A percentile compares a stretch with the other conserved stretches of the same genome.
phyloP scores from a whole-genome alignment of 257 asterid species.

The Scutellaria galericulata region DNA sequence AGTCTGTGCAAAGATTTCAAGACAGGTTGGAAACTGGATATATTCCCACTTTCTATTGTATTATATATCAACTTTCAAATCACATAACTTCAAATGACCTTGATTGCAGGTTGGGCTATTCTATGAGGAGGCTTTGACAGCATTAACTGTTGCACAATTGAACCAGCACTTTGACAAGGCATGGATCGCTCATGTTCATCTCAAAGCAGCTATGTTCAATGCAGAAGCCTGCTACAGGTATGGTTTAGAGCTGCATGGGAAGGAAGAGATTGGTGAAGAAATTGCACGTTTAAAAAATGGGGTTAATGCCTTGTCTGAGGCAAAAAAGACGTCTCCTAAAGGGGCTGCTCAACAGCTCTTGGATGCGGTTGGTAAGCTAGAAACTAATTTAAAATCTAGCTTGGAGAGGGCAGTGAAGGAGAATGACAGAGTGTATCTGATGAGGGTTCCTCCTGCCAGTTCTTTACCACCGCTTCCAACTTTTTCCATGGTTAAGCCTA shows the following conservation, averaged over 20 bases:
- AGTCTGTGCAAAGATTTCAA: constrained; percentile 87
- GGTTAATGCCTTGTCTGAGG: constrained; percentile 62
- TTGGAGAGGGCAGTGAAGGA: constrained; percentile 90
- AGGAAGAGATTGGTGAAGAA: constrained; percentile 97
- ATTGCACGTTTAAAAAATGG: constrained; percentile 91
- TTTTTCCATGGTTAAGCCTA: constrained; percentile 88
- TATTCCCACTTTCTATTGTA: constrained; percentile 20
- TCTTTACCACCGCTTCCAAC: constrained; percentile 80
- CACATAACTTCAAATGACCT: not conserved
- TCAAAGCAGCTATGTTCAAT: constrained; percentile 84
- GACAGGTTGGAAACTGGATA: constrained; percentile 60
- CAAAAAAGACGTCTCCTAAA: constrained; percentile 76
- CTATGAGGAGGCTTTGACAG: constrained; percentile 86
- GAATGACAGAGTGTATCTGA: constrained; percentile 91
- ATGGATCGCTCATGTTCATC: constrained; percentile 90
- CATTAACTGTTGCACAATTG: constrained; percentile 68
- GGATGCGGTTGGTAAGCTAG: constrained; percentile 75
- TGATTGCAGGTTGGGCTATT: constrained; percentile 71
- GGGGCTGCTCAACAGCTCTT: constrained; percentile 86
- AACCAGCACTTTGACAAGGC: constrained; percentile 86
- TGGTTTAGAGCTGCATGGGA: constrained; percentile 84
- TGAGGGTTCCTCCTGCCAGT: constrained; percentile 91
- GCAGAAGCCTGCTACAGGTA: constrained; percentile 92
- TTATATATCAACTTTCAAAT: constrained; percentile 6
- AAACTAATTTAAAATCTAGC: constrained; percentile 60